Evolutionary conservation across 2,329 filamentous ascomycete species (phyloP).

Genomic region (Botrytis squamosa): DNA sequence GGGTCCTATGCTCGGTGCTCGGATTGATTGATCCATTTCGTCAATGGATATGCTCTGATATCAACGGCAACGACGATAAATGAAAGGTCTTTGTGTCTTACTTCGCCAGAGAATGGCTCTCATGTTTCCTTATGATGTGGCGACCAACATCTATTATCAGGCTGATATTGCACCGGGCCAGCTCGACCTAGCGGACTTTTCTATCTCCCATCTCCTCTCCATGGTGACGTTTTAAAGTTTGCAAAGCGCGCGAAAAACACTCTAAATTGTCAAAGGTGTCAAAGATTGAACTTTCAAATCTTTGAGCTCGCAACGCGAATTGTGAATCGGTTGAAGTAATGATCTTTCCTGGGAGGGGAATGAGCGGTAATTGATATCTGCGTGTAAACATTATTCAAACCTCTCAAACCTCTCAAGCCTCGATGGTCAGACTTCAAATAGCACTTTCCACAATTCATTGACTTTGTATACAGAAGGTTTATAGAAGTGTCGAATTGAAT

Average conservation of each 20-base stretch:
- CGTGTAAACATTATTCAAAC: neutral
- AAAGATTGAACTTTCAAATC: neutral
- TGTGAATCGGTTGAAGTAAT: neutral
- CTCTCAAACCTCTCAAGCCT: neutral
- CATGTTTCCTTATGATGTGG: conserved; percentile 29
- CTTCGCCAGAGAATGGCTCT: conserved; percentile 46
- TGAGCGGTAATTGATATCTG: neutral
- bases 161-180: neutral
- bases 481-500: neutral
- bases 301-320: neutral
- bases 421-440: neutral
- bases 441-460: neutral
- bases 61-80: neutral
- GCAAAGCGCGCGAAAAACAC: neutral
- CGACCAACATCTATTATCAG: neutral
- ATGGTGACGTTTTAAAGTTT: neutral
- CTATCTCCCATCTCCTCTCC: too few relatives aligned
- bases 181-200: neutral
- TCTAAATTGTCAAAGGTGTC: neutral
- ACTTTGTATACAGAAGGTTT: neutral
- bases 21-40: neutral
- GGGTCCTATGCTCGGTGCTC: neutral
- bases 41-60: neutral
- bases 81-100: conserved; percentile 42
- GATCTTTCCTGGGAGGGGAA: neutral